Evolutionary conservation across 352 stramenopile genomes (phyloP).

Genomic region (Globisporangium alternatum): DNA sequence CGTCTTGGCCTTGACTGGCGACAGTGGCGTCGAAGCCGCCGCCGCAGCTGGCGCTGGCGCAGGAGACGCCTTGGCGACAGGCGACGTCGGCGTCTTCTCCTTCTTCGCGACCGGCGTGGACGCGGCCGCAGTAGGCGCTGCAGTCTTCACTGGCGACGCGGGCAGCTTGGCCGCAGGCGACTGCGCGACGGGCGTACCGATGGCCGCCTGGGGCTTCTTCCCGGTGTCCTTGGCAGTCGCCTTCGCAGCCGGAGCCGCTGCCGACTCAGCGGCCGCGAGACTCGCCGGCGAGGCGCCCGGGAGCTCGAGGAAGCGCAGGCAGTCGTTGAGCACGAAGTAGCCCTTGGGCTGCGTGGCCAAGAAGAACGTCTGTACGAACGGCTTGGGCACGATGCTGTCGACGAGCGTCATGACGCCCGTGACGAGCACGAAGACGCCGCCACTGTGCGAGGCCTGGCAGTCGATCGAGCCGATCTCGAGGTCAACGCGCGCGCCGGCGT

Average conservation of each 20-base stretch:
- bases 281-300: slow-evolving; percentile 21
- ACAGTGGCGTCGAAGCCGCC: slow-evolving; percentile 14
- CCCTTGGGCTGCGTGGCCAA: slow-evolving; percentile 83
- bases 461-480: slow-evolving; percentile 84
- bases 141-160: slow-evolving; percentile 27
- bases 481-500: slow-evolving; percentile 74
- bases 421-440: slow-evolving; percentile 81
- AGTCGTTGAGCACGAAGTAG: slow-evolving; percentile 89
- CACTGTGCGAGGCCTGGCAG: slow-evolving; percentile 70
- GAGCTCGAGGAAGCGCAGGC: slow-evolving; percentile 80
- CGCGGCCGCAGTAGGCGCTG: slow-evolving; percentile 23
- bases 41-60: slow-evolving; percentile 21
- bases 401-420: slow-evolving; percentile 85
- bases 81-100: slow-evolving; percentile 32
- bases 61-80: slow-evolving; percentile 23
- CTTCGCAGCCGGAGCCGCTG: not conserved
- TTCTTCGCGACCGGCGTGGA: slow-evolving; percentile 42
- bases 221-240: slow-evolving; percentile 9
- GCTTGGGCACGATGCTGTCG: slow-evolving; percentile 43
- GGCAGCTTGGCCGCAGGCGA: slow-evolving; percentile 19
- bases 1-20: slow-evolving; percentile 17
- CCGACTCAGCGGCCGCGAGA: slow-evolving; percentile 7
- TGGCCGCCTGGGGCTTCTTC: slow-evolving; percentile 31
- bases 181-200: slow-evolving; percentile 33
- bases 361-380: slow-evolving; percentile 89